Conservation (phyloP, 2,329 filamentous ascomycete species). For the Sporothrix inflata region DNA sequence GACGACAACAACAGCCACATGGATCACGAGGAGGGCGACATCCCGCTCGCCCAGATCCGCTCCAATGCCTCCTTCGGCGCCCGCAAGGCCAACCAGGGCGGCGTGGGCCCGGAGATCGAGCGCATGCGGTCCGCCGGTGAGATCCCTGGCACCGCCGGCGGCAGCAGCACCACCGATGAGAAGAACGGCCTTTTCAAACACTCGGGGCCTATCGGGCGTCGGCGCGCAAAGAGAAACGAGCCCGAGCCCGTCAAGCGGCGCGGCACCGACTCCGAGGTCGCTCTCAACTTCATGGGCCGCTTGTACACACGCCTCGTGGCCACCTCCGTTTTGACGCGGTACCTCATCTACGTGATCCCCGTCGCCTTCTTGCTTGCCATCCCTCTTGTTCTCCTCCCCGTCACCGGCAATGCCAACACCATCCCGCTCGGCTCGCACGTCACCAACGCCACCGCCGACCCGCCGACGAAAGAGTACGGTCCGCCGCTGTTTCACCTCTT, state of each 20-base stretch:
- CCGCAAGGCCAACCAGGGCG: slow-evolving; percentile 43
- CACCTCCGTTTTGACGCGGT: slow-evolving; percentile 66
- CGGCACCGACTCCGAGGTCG: slow-evolving; percentile 52
- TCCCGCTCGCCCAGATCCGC: slow-evolving; percentile 59
- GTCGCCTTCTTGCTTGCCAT: slow-evolving; percentile 63
- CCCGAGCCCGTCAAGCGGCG: slow-evolving; percentile 43
- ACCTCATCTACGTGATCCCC: slow-evolving; percentile 69
- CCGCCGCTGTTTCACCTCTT: slow-evolving; percentile 64
- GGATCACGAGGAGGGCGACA: slow-evolving; percentile 48
- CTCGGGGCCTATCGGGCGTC: slow-evolving; percentile 50
- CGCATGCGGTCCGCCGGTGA: slow-evolving; percentile 31
- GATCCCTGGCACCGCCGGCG: slow-evolving; percentile 38
- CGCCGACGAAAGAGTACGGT: slow-evolving; percentile 40
- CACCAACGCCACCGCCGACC: slow-evolving; percentile 30
- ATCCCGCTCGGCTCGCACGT: slow-evolving; percentile 39
- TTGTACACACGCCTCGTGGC: slow-evolving; percentile 67
- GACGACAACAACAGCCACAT: slow-evolving; percentile 32
- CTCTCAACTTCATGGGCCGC: slow-evolving; percentile 67
- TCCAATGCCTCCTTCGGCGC: slow-evolving; percentile 59
- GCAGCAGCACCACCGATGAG: slow-evolving; percentile 46
- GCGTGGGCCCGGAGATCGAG: slow-evolving; percentile 33
- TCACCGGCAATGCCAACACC: slow-evolving; percentile 46
- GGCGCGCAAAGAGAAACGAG: slow-evolving; percentile 51
- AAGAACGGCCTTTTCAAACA: slow-evolving; percentile 51
- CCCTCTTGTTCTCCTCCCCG: slow-evolving; percentile 61